These are phyloP conservation scores for Globisporangium middletonii DNA, from an alignment of 352 stramenopile genomes.

Conservation along the genomic window DNA sequence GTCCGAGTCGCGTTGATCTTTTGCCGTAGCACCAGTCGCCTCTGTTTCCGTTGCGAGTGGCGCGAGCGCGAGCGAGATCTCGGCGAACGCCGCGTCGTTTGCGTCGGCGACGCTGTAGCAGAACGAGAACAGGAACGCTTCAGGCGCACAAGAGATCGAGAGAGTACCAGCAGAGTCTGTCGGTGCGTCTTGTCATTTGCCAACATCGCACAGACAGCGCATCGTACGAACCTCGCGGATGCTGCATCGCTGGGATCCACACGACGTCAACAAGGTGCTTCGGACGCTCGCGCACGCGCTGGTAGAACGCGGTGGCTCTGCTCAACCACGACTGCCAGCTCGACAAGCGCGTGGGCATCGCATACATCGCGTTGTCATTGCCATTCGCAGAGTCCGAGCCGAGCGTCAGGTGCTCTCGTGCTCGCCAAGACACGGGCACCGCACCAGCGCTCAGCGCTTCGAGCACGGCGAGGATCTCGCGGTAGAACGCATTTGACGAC, in stretches of 20 bases:
- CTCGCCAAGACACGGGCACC: conserved; percentile 7
- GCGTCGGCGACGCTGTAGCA: conserved; percentile 22
- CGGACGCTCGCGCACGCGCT: conserved; percentile 17
- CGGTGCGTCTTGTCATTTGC: not conserved
- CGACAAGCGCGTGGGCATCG: conserved; percentile 15
- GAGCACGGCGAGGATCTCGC: conserved; percentile 17
- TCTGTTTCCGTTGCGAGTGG: not conserved
- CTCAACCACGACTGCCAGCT: conserved; percentile 26
- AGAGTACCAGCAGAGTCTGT: not conserved
- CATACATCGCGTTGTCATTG: conserved; percentile 8
- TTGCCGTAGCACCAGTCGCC: not conserved
- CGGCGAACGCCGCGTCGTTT: conserved; percentile 3
- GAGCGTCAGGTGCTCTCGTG: not conserved
- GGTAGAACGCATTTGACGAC: not conserved
- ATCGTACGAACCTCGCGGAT: conserved; percentile 31
- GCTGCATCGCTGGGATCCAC: conserved; percentile 34
- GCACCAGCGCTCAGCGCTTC: conserved; percentile 5
- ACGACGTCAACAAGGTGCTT: conserved; percentile 15
- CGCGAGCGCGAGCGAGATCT: conserved; percentile 8
- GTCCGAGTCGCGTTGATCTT: not conserved
- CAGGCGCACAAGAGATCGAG: not conserved
- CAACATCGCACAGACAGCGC: not conserved
- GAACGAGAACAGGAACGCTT: conserved; percentile 35
- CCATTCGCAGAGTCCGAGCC: too few relatives aligned
- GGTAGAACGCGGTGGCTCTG: conserved; percentile 26